Evolutionary conservation across 208 protist genomes (phyloP).

Genomic region (Leishmania tropica): DNA sequence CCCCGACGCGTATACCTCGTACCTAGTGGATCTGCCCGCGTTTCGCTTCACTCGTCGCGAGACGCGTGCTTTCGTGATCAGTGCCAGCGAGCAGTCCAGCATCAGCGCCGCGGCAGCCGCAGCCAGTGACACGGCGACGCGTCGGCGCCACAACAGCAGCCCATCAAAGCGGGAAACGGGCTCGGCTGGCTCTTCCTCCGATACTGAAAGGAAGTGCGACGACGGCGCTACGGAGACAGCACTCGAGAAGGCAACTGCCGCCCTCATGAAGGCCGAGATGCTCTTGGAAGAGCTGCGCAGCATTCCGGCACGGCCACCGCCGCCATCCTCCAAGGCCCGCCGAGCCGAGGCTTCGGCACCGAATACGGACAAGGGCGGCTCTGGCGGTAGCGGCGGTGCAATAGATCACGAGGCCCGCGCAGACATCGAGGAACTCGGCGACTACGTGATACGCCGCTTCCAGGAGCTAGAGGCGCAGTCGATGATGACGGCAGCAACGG

Average conservation of each 20-base stretch:
- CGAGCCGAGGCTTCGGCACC: constrained; percentile 5
- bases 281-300: constrained; percentile 30
- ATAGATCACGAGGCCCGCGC: constrained; percentile 67
- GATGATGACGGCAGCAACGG: constrained; percentile 8
- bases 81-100: constrained; percentile 12
- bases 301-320: neutral
- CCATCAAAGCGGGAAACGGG: neutral
- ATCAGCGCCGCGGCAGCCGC: constrained; percentile 13
- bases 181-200: neutral
- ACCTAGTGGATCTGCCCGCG: constrained; percentile 67
- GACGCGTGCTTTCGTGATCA: constrained; percentile 33
- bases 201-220: neutral
- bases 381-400: constrained; percentile 10
- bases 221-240: constrained; percentile 5
- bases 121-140: constrained; percentile 22
- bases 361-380: neutral
- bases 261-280: constrained; percentile 33
- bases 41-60: constrained; percentile 75
- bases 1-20: constrained; percentile 77
- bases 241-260: constrained; percentile 40
- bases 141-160: constrained; percentile 19
- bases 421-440: constrained; percentile 74
- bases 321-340: neutral
- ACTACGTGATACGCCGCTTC: constrained; percentile 69
- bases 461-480: constrained; percentile 56